Conservation (phyloP, 1,139 yeast species). For the Kurtzmaniella quercitrusa region DNA sequence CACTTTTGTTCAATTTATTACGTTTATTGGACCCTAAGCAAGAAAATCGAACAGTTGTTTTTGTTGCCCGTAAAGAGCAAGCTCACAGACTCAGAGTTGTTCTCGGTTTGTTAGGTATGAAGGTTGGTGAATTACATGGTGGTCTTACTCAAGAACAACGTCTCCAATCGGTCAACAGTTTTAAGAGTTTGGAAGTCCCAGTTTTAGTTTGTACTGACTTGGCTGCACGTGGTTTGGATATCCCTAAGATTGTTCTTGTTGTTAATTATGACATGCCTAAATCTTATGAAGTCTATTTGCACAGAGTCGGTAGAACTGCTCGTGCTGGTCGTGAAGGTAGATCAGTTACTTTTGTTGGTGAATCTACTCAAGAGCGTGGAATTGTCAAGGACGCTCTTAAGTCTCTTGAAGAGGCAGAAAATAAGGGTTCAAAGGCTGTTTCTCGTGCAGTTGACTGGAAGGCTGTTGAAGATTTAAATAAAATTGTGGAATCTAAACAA, state of each 20-base stretch:
- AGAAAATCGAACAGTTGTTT: slow-evolving; percentile 75
- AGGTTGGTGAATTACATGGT: slow-evolving; percentile 92
- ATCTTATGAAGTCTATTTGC: slow-evolving; percentile 82
- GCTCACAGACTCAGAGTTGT: slow-evolving; percentile 85
- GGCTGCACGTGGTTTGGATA: slow-evolving; percentile 99
- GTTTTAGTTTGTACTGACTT: slow-evolving; percentile 92
- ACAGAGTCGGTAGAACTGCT: slow-evolving; percentile 99
- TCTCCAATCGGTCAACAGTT: slow-evolving; percentile 73
- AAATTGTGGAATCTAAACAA: slow-evolving; percentile 54
- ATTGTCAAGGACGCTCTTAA: slow-evolving; percentile 88
- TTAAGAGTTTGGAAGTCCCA: slow-evolving; percentile 79
- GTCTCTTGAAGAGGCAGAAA: slow-evolving; percentile 44
- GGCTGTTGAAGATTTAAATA: slow-evolving; percentile 66
- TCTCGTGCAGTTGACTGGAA: slow-evolving; percentile 88
- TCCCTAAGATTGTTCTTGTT: slow-evolving; percentile 93
- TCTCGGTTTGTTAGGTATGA: slow-evolving; percentile 82
- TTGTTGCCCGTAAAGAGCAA: slow-evolving; percentile 83
- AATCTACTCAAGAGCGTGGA: slow-evolving; percentile 73
- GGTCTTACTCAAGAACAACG: slow-evolving; percentile 95
- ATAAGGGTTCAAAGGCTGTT: slow-evolving; percentile 53
- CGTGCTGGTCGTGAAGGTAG: slow-evolving; percentile 98
- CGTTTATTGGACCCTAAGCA: slow-evolving; percentile 59
- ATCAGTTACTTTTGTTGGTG: slow-evolving; percentile 92
- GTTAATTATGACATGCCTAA: slow-evolving; percentile 96
- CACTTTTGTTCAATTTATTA: slow-evolving; percentile 69